phyloP scores from a whole-genome alignment of 257 asterid species.

The Solanum tarapatanum region DNA sequence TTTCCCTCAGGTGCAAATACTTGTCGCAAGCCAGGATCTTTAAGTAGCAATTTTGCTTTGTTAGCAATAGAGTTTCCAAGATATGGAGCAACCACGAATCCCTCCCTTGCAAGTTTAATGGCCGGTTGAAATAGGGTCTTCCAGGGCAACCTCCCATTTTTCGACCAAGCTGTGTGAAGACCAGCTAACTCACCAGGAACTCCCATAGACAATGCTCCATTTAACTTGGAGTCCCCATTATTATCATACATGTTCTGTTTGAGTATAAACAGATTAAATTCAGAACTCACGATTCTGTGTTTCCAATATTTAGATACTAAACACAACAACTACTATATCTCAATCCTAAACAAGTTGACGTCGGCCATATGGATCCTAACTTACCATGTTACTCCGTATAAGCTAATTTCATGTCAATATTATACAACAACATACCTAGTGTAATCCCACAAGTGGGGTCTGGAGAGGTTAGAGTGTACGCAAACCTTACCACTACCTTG shows the following conservation, averaged over 20 bases:
- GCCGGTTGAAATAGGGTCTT: conserved; percentile 54
- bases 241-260: conserved; percentile 69
- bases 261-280: neutral
- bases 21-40: conserved; percentile 54
- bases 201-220: conserved; percentile 71
- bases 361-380: neutral
- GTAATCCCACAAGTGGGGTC: neutral
- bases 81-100: conserved; percentile 57
- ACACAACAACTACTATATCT: neutral
- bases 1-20: conserved; percentile 67
- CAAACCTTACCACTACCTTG: neutral
- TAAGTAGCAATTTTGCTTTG: conserved; percentile 14
- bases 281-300: neutral
- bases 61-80: conserved; percentile 26
- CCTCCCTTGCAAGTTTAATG: conserved; percentile 65
- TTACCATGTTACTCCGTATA: neutral
- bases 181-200: conserved; percentile 95
- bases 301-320: neutral
- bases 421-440: neutral
- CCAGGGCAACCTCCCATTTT: conserved; percentile 74
- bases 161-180: conserved; percentile 68
- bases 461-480: neutral
- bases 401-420: neutral
- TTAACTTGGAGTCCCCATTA: conserved; percentile 28
- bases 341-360: neutral